Evolutionary conservation across 2,329 filamentous ascomycete species (phyloP), one percentile per base, ranked within the genome.

Genomic region (Annulohypoxylon truncatum): DNA sequence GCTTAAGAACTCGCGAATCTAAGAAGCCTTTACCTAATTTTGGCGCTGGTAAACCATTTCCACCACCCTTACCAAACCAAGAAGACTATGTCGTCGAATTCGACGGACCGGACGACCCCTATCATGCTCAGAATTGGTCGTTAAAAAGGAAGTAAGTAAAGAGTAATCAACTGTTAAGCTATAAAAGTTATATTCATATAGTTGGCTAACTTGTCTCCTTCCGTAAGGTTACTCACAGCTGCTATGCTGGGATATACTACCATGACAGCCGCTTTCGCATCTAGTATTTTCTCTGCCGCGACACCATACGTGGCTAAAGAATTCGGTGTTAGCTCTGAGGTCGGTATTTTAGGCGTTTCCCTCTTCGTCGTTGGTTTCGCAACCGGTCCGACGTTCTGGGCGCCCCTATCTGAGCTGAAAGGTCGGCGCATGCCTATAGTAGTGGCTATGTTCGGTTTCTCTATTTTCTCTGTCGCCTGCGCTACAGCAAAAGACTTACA

Each of bases 51-150:
- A 94, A 93, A 79, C 83, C 89, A 0, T 93, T 88, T 73, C 92
- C 92, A 2, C 91, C 91, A 2, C 83, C 81, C 0, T 76, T 94
- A 42, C 91, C 91, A 1, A 87, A 89, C 12, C 84, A 85, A 71
- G 92, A 94, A 72, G 88, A 92, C 69, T 95, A 94, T 74, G 91
- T 94, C 0, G 92, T 94, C 44, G 92, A 93, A 78, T 97, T 97
- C 75, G 90, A 94, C 71, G 94, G 93, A 0, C 90, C 89, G 1
- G 85, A 94, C 69, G 94, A 97, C 74, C 93, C 93, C 2, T 75
- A 94, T 65, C 93, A 97, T 78, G 91, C 93, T 0, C 92, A 95
- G 80, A 97, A 97, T 77, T 97, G 94, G 94, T 85, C 91, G 0
- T 75, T 92, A 57, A 87, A 82, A 75, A 94, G 92, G 82, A 97